These are phyloP conservation scores for Hypoxylon sp. DNA, from an alignment of 2,329 filamentous ascomycete genomes.

Conservation along the genomic window DNA sequence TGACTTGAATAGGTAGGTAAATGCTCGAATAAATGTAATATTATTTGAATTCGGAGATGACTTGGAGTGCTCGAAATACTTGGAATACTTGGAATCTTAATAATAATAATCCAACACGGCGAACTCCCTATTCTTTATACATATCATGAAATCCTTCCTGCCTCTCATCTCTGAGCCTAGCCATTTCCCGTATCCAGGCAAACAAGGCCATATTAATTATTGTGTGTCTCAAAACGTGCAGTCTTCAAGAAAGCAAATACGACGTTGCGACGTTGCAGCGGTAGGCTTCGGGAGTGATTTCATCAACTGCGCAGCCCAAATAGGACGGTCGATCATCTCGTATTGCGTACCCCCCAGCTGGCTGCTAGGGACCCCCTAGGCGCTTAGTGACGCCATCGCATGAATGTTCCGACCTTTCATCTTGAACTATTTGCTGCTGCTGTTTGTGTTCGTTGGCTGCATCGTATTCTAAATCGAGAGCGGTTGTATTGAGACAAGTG, in stretches of 20 bases:
- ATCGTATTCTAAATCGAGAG: conserved; percentile 1
- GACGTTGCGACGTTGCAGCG: conserved; percentile 30
- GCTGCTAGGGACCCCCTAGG: conserved; percentile 13
- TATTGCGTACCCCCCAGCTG: conserved; percentile 18
- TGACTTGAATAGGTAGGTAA: no score
- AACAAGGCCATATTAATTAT: conserved; percentile 11
- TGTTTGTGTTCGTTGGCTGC: conserved; percentile 11
- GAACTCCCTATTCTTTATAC: no score
- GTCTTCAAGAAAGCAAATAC: conserved; percentile 18
- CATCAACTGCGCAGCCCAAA: conserved; percentile 5
- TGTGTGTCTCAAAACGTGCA: conserved; percentile 18
- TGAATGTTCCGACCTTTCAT: conserved; percentile 24
- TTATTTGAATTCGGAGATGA: no score
- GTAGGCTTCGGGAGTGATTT: conserved; percentile 3
- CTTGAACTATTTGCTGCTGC: no score
- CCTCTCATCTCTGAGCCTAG: no score
- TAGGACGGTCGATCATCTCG: conserved; percentile 34
- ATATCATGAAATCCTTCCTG: no score
- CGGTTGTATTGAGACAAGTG: conserved; percentile 13
- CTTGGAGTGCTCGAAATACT: no score
- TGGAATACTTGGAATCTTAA: no score
- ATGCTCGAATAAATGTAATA: no score
- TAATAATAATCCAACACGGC: no score
- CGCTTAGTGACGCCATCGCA: conserved; percentile 27
- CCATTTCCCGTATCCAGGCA: conserved; percentile 10